Conservation (phyloP, 495 filamentous ascomycete species). For the Penicillium arizonense region DNA sequence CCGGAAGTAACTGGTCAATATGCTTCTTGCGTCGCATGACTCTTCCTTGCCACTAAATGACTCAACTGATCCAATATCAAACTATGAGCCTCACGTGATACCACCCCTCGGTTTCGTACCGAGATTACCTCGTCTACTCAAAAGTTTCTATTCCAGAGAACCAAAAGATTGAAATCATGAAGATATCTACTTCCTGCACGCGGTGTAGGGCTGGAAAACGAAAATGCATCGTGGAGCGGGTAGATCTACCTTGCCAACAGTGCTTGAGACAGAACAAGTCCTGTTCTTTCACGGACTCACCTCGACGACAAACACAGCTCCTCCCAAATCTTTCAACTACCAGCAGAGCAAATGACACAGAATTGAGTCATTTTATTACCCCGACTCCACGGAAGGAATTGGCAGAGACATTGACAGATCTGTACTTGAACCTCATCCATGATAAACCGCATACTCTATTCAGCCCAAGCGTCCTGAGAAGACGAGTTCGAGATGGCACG, state of each 20-base stretch:
- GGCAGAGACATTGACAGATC: slow-evolving; percentile 17
- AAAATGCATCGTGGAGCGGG: not conserved
- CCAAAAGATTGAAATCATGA: not conserved
- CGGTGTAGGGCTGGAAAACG: slow-evolving; percentile 10
- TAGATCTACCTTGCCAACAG: not conserved
- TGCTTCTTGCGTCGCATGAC: no score
- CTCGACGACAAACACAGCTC: not conserved
- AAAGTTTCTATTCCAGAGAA: no score
- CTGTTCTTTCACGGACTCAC: slow-evolving; percentile 1
- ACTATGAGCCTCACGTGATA: no score
- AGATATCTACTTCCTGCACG: slow-evolving; percentile 5
- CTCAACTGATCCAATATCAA: no score
- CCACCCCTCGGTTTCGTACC: not conserved
- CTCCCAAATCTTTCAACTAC: not conserved
- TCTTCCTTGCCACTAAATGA: no score
- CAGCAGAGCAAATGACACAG: not conserved
- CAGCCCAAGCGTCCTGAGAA: slow-evolving; percentile 12
- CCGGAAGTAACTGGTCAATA: no score
- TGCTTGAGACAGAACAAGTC: slow-evolving; percentile 5
- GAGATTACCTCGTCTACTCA: no score
- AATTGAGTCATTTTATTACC: no score
- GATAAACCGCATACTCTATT: slow-evolving; percentile 31
- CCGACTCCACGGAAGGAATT: not conserved
- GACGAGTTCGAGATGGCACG: slow-evolving; percentile 5
- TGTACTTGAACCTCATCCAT: slow-evolving; percentile 29